Conservation (phyloP, 2,329 filamentous ascomycete genomes). For the Phyllosticta citrichinensis region DNA sequence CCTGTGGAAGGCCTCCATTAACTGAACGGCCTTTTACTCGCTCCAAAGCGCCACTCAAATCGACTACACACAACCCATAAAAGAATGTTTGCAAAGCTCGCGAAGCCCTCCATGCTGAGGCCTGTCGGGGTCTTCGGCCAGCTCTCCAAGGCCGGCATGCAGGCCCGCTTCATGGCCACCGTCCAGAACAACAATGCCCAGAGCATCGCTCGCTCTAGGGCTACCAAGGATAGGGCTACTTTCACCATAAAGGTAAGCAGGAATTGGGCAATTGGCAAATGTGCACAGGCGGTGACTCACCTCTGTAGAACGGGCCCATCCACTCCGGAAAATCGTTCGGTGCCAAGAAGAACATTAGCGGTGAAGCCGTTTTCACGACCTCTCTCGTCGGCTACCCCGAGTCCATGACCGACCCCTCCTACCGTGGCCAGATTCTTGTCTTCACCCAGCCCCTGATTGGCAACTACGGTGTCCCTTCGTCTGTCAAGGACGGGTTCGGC, state of each 20-base stretch:
- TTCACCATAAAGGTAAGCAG: conserved; percentile 80
- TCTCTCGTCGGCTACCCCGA: conserved; percentile 97
- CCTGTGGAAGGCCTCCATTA: conserved; percentile 58
- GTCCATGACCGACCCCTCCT: conserved; percentile 62
- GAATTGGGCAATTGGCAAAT: neutral
- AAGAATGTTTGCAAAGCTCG: conserved; percentile 44
- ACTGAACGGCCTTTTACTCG: conserved; percentile 35
- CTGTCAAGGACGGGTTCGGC: conserved; percentile 73
- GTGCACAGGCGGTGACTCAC: neutral
- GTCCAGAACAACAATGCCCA: conserved; percentile 62
- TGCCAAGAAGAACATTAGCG: conserved; percentile 91
- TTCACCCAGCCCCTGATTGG: conserved; percentile 97
- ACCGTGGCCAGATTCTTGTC: conserved; percentile 85
- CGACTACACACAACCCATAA: conserved; percentile 14
- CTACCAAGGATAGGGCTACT: conserved; percentile 69
- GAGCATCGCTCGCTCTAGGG: conserved; percentile 48
- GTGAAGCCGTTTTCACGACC: conserved; percentile 97
- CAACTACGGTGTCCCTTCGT: conserved; percentile 94
- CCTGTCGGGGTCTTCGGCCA: conserved; percentile 35
- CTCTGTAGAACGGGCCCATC: conserved; percentile 70
- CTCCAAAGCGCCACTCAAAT: conserved; percentile 3
- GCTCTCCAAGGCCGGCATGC: conserved; percentile 33
- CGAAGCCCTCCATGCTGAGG: conserved; percentile 41
- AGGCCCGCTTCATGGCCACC: conserved; percentile 50
- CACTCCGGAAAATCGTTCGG: conserved; percentile 96